Conservation (phyloP, 2,329 filamentous ascomycete genomes). For the Thyridium curvatum region DNA sequence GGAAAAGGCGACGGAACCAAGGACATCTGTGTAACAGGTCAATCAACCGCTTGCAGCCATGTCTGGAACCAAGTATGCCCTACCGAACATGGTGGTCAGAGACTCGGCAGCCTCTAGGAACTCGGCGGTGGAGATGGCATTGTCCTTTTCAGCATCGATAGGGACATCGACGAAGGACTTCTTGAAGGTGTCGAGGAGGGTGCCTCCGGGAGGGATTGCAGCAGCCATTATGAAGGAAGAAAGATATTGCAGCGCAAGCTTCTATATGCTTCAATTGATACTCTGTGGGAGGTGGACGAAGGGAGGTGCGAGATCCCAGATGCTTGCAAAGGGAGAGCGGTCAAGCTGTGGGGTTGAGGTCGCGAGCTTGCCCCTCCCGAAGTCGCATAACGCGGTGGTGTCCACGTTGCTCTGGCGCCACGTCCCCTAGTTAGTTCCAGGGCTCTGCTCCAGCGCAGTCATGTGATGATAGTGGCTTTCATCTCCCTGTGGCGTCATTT, state of each 20-base stretch:
- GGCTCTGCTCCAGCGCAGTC: too few relatives aligned
- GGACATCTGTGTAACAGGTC: slow-evolving; percentile 39
- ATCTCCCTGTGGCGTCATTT: too few relatives aligned
- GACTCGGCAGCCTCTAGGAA: slow-evolving; percentile 91
- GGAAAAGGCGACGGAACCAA: slow-evolving; percentile 70
- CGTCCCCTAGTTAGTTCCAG: too few relatives aligned
- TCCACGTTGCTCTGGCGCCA: too few relatives aligned
- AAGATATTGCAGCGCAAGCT: slow-evolving; percentile 11
- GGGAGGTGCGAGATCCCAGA: too few relatives aligned
- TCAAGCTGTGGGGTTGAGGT: too few relatives aligned
- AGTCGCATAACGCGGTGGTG: too few relatives aligned
- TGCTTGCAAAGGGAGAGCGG: too few relatives aligned
- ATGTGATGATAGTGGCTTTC: too few relatives aligned
- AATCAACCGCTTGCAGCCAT: neutral
- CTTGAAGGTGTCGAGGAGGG: slow-evolving; percentile 82
- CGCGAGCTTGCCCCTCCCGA: too few relatives aligned
- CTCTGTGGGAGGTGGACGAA: too few relatives aligned
- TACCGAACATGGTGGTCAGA: slow-evolving; percentile 81
- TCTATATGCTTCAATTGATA: neutral
- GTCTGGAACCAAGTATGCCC: slow-evolving; percentile 8
- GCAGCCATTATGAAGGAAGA: slow-evolving; percentile 39
- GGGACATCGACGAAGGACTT: slow-evolving; percentile 80
- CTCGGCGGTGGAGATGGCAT: slow-evolving; percentile 73
- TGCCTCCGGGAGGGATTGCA: slow-evolving; percentile 57
- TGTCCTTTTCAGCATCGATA: slow-evolving; percentile 64